phyloP scores from a whole-genome alignment of 768 basidiomycete genomes.

The Wakefieldia striispora region DNA sequence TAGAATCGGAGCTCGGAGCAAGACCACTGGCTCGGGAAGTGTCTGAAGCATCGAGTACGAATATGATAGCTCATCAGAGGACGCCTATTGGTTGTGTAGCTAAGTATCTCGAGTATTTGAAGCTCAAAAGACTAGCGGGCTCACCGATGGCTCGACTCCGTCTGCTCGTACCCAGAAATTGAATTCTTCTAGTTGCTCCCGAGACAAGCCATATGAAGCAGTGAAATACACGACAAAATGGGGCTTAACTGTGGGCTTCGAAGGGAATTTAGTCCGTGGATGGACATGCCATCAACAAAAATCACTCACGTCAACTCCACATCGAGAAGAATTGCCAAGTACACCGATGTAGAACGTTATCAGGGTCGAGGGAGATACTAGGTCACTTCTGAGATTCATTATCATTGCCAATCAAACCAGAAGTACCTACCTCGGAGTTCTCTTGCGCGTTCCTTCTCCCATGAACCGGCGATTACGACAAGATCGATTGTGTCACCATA shows the following conservation, averaged over 20 bases:
- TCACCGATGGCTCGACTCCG: slow-evolving; percentile 23
- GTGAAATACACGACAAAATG: slow-evolving; percentile 76
- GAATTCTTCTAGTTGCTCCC: slow-evolving; percentile 65
- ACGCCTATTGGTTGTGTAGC: not conserved
- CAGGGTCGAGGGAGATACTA: slow-evolving; percentile 67
- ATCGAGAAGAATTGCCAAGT: slow-evolving; percentile 47
- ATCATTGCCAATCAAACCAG: not conserved
- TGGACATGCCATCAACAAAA: not conserved
- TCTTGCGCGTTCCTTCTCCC: slow-evolving; percentile 77
- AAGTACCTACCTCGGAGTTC: slow-evolving; percentile 62
- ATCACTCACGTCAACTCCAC: slow-evolving; percentile 38
- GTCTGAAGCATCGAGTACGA: slow-evolving; percentile 49
- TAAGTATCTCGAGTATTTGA: not conserved
- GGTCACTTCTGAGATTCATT: not conserved
- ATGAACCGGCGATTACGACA: slow-evolving; percentile 70
- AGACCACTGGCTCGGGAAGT: slow-evolving; percentile 49
- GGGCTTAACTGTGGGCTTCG: slow-evolving; percentile 45
- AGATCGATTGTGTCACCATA: slow-evolving; percentile 82
- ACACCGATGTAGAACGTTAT: slow-evolving; percentile 84
- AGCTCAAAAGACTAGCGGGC: not conserved
- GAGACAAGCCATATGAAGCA: slow-evolving; percentile 68
- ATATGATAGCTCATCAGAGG: slow-evolving; percentile 44
- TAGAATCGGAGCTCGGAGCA: slow-evolving; percentile 62
- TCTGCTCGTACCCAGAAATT: slow-evolving; percentile 58
- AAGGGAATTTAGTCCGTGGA: not conserved